Base-by-base conservation (phyloP, 2,329 filamentous ascomycete species). In the Eutypella sp. region DNA sequence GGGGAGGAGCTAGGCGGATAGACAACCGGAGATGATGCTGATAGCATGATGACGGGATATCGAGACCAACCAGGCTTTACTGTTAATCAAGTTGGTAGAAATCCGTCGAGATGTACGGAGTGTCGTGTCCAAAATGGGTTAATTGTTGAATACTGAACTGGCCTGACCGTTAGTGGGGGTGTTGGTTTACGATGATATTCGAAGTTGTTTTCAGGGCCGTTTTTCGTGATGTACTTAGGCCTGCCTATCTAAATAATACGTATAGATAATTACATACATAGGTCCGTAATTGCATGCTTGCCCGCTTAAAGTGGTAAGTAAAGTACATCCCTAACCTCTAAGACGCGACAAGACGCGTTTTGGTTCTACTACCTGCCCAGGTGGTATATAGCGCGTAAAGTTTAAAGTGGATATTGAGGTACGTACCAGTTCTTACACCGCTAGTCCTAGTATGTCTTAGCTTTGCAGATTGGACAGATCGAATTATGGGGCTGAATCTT, bases 1-100 rank as follows among this genome's bases (percentile, higher is more conserved):
- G 65, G 62, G 41, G 66, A 64, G 23, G 79, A 78, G 57, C 71
- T 79, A 6, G 70, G 64, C 2, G 79, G 78, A 48, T 79, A 79
- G 22, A 70, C 59, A 18, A 82, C 64, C 2, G 82, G 78, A 13
- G 82, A 83, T 6, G 82, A 84, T 33, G 77, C 71, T 31, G 75
- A 71, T 22, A 79, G 67, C 81, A 86, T 85, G 18, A 37, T 56
- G 70, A 48, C 50, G 50, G 39, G 37, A 13, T 39, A n/a, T 33
- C 16, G 5, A 15, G 29, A 15, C 29, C 11, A 33, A 7, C 13
- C 25, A 29, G 13, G 13, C 25, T 29, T 13, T 29, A 29, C 25
- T 13, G 13, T 29, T 7, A n/a, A n/a, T n/a, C n/a, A n/a, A n/a
- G n/a, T n/a, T n/a, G n/a, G n/a, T 29, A 29, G 7, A 13, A 29